A percentile compares a stretch with the other conserved stretches of the same genome.
phyloP scores from a whole-genome alignment of 805 yeast genomes.

The Zygoascus bituminiphila region DNA sequence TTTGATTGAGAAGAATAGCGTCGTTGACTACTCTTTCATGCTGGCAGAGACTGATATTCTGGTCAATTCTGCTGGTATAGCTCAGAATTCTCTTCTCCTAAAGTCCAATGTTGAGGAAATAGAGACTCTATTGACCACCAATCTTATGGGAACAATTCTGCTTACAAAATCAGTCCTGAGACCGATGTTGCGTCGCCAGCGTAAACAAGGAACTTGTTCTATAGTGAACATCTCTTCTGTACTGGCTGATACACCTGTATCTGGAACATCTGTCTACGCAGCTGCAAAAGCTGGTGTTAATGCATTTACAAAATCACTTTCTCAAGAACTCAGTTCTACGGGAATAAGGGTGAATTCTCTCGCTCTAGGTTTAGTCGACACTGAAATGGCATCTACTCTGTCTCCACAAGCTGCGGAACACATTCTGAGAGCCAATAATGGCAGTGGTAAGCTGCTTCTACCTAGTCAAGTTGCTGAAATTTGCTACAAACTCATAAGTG shows the following conservation, averaged over 20 bases:
- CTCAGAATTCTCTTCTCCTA: constrained; percentile 47
- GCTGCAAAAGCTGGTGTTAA: constrained; percentile 65
- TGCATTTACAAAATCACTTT: constrained; percentile 52
- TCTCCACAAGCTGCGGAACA: background rate
- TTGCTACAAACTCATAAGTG: background rate
- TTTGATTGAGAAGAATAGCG: background rate
- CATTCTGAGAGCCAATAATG: background rate
- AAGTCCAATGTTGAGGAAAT: constrained; percentile 37
- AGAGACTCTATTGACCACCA: constrained; percentile 40
- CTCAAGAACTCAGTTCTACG: constrained; percentile 47
- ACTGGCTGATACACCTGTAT: constrained; percentile 37
- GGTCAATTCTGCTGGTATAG: constrained; percentile 50
- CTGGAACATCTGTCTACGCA: constrained; percentile 58
- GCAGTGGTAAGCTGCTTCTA: background rate
- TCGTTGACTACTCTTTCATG: background rate
- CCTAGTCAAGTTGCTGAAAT: background rate
- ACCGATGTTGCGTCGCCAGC: constrained; percentile 38
- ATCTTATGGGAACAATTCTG: constrained; percentile 54
- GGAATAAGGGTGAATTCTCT: constrained; percentile 56
- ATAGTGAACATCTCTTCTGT: constrained; percentile 64
- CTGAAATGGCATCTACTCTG: constrained; percentile 43
- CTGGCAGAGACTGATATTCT: constrained; percentile 34
- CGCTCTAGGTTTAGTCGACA: constrained; percentile 59
- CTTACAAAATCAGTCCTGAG: constrained; percentile 45
- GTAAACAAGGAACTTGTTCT: constrained; percentile 20